phyloP scores from a whole-genome alignment of 768 basidiomycete species.

The Daedaleopsis nitida region DNA sequence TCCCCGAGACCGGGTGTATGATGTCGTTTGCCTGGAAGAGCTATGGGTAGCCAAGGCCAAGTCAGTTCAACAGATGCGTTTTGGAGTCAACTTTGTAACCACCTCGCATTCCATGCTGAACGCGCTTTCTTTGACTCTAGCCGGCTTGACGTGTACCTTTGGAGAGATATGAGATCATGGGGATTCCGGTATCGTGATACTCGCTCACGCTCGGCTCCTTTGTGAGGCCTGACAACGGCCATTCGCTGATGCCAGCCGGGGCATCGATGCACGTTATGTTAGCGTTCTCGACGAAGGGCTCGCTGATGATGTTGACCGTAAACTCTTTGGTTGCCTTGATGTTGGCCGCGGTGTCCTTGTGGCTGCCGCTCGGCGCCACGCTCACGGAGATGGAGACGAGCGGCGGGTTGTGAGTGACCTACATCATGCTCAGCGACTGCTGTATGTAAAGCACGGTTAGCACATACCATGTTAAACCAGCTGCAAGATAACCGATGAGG shows the following conservation, averaged over 20 bases:
- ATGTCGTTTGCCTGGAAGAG: conserved; percentile 39
- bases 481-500: background rate
- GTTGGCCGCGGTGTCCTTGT: conserved; percentile 49
- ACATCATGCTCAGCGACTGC: background rate
- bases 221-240: conserved; percentile 45
- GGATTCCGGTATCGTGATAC: background rate
- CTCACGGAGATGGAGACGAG: conserved; percentile 45
- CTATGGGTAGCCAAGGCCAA: conserved; percentile 5
- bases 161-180: background rate
- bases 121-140: conserved; percentile 47
- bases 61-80: background rate
- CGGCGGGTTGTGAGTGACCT: conserved; percentile 43
- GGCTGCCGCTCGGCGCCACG: conserved; percentile 1
- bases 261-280: conserved; percentile 41
- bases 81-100: background rate
- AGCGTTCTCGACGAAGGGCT: conserved; percentile 44
- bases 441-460: background rate
- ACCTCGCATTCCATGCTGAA: conserved; percentile 52
- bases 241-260: conserved; percentile 41
- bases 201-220: conserved; percentile 38
- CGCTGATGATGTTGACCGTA: conserved; percentile 59
- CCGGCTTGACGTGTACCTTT: conserved; percentile 41
- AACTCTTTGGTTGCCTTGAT: conserved; percentile 51
- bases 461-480: conserved; percentile 25
- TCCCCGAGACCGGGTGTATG: conserved; percentile 31